Evolutionary conservation across 108 stramenopile species (phyloP), one percentile per base, ranked within the genome.

Genomic region (Bacterosira constricta): DNA sequence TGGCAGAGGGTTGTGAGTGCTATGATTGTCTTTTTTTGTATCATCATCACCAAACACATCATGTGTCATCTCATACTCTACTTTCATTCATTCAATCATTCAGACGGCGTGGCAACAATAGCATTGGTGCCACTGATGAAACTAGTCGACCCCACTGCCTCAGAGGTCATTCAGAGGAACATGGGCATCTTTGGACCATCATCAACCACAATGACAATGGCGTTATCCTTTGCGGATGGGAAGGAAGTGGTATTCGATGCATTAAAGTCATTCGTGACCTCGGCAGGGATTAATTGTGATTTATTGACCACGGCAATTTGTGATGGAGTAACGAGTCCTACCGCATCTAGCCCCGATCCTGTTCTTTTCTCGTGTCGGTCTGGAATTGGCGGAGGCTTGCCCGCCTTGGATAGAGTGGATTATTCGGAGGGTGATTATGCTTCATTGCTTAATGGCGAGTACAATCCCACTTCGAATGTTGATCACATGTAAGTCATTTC

Each of bases 61-160:
- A 25, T 25, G 26, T 3, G 11, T 20, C 0, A 13, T 1, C 21
- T 49, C 3, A 45, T 45, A 42, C 39, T n/a, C 27, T 4, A 49
- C 61, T 13, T 12, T n/a, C 44, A 34, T 20, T 46, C 31, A 20
- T 3, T 18, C 60, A 60, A 13, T 51, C 17, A 20, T 21, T 46
- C 47, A 23, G 42, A 44, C 39, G 66, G 36, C 15, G 49, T 59
- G 29, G 74, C 79, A 31, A n/a, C n/a, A n/a, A 47, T 38, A 21
- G 70, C 69, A 30, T 45, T 81, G 34, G 38, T 32, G 27, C 74
- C 75, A 13, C 42, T 65, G 20, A 41, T 81, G 29, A 17, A 63
- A 30, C n/a, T 2, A 18, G 46, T 39, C 3, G 49, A 57, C 3
- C 5, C 31, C 26, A 36, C 25, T 0, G 53, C 58, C 27, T 50